Base-by-base conservation (phyloP, 1,284 basidiomycete species). In the Xerocomus minutiporus region DNA sequence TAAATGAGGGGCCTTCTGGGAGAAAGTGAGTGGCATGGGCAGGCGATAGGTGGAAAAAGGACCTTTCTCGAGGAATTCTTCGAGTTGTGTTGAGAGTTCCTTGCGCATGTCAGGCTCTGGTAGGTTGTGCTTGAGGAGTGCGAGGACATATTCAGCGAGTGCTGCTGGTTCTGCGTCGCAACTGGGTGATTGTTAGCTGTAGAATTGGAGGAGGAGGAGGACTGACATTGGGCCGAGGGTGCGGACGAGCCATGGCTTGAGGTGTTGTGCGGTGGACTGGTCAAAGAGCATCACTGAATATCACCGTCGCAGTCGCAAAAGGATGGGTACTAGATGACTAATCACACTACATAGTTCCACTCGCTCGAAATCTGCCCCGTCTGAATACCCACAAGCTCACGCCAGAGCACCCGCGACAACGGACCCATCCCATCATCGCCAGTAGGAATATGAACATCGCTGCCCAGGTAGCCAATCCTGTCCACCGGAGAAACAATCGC, bases 141-240 rank as follows among this genome's bases (percentile, higher is more conserved):
- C 95, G 46, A 97, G 81, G 60, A 97, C 88, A 68, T 97, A 98
- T 68, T 97, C 93, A 12, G 92, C 88, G 48, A 98, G 83, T 20
- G 95, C 93, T 32, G 88, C 86, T 25, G 95, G 94, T 69, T 97
- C 95, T 50, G 95, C 95, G 70, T 98, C 95, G 68, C 93, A 97
- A 77, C 93, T 97, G 65, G 26, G 52, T 44, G 39, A 53, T 17
- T 58, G 46, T 56, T 51, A 54, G 57, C 34, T 36, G 55, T 11
- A 6, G n/a, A 17, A 1, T 0, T 15, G 34, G 15, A 5, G 26
- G 38, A 34, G 13, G 8, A 5, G 11, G 12, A 23, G 8, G 38
- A 55, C 57, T 2, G 26, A 92, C 92, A 94, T 90, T 58, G 92
- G 92, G 71, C 91, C 92, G 44, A 94, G 81, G 0, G 84, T 88